Conservation (phyloP, 1,139 yeast genomes). For the Magnusiomyces magnusii region DNA sequence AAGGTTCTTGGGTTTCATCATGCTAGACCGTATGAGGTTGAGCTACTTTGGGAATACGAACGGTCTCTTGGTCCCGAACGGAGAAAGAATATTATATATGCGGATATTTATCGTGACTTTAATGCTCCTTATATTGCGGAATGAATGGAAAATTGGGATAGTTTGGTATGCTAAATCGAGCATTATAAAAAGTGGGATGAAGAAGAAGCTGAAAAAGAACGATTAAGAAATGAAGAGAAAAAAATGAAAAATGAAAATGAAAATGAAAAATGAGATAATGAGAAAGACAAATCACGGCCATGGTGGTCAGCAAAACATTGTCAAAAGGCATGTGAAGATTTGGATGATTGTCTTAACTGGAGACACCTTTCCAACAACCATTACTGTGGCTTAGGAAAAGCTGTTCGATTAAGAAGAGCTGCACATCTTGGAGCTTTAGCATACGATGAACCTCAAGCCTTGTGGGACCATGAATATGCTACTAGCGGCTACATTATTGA, state of each 20-base stretch:
- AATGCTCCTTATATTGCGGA: conserved; percentile 28
- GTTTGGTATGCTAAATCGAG: conserved; percentile 9
- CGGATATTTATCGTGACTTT: conserved; percentile 33
- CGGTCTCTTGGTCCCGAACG: conserved; percentile 25
- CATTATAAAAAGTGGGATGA: conserved; percentile 16
- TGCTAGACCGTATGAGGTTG: conserved; percentile 30
- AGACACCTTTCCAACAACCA: conserved; percentile 20
- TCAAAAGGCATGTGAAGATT: conserved; percentile 21
- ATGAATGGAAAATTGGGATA: conserved; percentile 28
- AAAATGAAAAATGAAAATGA: not conserved
- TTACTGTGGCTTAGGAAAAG: conserved; percentile 19
- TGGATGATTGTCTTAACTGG: conserved; percentile 24
- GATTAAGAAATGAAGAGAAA: not conserved
- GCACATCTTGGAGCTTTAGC: not conserved
- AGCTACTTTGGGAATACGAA: conserved; percentile 34
- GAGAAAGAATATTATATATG: conserved; percentile 26
- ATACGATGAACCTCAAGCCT: not conserved
- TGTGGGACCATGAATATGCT: conserved; percentile 9
- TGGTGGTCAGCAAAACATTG: conserved; percentile 23
- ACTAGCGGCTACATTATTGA: conserved; percentile 29
- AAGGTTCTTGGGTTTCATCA: conserved; percentile 35
- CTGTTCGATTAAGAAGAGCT: conserved; percentile 10
- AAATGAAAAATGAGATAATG: conserved; percentile 12
- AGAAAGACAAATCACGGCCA: conserved; percentile 19
- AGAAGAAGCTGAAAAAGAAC: conserved; percentile 14